Evolutionary conservation across 2,329 filamentous ascomycete genomes (phyloP).

Genomic region (Xylariales sp.): DNA sequence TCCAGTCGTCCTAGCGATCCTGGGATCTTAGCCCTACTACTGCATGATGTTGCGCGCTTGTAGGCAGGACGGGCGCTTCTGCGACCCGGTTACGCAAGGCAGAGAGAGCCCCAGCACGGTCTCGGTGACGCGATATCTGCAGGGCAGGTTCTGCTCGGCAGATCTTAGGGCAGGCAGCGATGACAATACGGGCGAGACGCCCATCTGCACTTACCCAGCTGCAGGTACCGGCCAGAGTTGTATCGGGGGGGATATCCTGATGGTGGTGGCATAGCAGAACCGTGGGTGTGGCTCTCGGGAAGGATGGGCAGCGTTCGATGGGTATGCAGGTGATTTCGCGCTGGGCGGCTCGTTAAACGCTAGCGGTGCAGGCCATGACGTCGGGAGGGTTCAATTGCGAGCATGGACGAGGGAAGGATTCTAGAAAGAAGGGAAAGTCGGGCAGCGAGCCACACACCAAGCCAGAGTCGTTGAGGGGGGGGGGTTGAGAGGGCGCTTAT

Average conservation of each 20-base stretch:
- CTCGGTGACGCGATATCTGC: conserved; percentile 26
- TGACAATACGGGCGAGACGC: conserved; percentile 44
- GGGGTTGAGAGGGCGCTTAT: conserved; percentile 44
- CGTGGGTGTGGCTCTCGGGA: conserved; percentile 39
- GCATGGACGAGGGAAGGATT: conserved; percentile 42
- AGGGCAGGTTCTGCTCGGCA: conserved; percentile 25
- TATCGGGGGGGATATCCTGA: conserved; percentile 24
- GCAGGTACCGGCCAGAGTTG: conserved; percentile 37
- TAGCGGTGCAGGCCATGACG: conserved; percentile 38
- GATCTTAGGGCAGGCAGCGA: conserved; percentile 15
- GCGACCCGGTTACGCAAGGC: conserved; percentile 34
- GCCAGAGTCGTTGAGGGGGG: conserved; percentile 10
- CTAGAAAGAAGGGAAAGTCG: conserved; percentile 39
- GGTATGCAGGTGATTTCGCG: conserved; percentile 43
- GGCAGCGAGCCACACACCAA: conserved; percentile 37
- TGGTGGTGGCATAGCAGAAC: conserved; percentile 44
- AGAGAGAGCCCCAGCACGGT: conserved; percentile 25
- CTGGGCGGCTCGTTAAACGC: conserved; percentile 38
- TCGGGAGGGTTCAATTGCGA: conserved; percentile 28
- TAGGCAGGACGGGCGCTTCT: conserved; percentile 41
- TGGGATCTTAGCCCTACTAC: neutral
- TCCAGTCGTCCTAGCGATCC: conserved; percentile 20
- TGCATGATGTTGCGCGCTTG: conserved; percentile 20
- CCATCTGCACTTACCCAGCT: conserved; percentile 39
- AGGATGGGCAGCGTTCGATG: conserved; percentile 36